Percentiles rank a stretch among this genome's conserved stretches.
phyloP scores from a whole-genome alignment of 371 early-diverging fungal species.

The Zancudomyces culisetae region DNA sequence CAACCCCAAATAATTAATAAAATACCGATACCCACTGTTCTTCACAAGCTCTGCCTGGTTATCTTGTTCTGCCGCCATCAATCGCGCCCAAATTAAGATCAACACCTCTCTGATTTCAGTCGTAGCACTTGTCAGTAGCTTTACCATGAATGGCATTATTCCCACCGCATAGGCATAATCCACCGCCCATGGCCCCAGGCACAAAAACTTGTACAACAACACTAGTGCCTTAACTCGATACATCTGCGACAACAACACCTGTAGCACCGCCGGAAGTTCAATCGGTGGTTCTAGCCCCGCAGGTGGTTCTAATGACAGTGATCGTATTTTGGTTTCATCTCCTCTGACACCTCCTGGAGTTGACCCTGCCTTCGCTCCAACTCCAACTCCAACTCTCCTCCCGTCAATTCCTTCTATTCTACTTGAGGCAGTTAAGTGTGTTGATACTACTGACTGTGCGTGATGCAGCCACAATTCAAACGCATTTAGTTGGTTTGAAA shows the following conservation, averaged over 20 bases:
- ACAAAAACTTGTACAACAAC: slow-evolving; percentile 74
- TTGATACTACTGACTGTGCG: slow-evolving; percentile 26
- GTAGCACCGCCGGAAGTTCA: slow-evolving; percentile 88
- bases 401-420: slow-evolving; percentile 1
- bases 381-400: neutral
- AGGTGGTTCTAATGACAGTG: slow-evolving; percentile 29
- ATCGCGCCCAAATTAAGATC: slow-evolving; percentile 91
- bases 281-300: slow-evolving; percentile 55
- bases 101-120: slow-evolving; percentile 81
- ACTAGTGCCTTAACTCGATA: slow-evolving; percentile 83
- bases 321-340: slow-evolving; percentile 16
- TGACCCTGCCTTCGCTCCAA: neutral
- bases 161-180: slow-evolving; percentile 83
- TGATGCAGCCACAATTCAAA: slow-evolving; percentile 92
- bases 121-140: slow-evolving; percentile 85
- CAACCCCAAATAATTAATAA: slow-evolving; percentile 66
- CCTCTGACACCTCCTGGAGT: too few relatives aligned
- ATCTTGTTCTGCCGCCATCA: slow-evolving; percentile 75
- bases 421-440: slow-evolving; percentile 10
- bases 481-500: slow-evolving; percentile 86
- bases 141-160: slow-evolving; percentile 90
- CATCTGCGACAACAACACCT: slow-evolving; percentile 83
- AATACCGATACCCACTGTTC: slow-evolving; percentile 81
- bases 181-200: slow-evolving; percentile 90
- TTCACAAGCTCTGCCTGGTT: slow-evolving; percentile 82